Conservation (phyloP, 108 stramenopile species). For the Cyclotella cryptica region DNA sequence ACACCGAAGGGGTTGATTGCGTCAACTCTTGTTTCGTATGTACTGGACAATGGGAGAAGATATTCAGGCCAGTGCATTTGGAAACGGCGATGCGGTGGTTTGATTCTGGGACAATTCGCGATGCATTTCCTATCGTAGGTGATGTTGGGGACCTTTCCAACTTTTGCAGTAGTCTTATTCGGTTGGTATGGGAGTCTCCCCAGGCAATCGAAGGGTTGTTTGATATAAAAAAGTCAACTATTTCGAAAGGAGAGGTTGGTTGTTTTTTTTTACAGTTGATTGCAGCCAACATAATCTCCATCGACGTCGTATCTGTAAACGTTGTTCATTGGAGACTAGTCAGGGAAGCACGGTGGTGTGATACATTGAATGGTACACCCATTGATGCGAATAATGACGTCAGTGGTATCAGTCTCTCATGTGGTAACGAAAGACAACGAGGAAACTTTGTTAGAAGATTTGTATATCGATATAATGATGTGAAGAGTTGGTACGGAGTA, state of each 20-base stretch:
- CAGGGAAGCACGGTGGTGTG: not conserved
- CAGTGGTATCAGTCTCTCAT: too few species aligned
- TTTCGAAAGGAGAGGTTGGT: not conserved
- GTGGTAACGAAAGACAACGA: too few species aligned
- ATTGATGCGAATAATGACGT: too few species aligned
- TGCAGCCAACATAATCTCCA: not conserved
- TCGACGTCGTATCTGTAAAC: not conserved
- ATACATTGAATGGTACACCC: too few species aligned
- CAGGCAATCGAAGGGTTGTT: not conserved
- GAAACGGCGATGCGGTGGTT: not conserved
- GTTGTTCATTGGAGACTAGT: not conserved
- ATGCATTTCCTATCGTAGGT: not conserved
- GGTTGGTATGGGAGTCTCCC: not conserved
- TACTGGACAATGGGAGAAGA: not conserved
- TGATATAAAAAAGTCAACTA: not conserved
- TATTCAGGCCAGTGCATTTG: not conserved
- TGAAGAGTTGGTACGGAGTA: too few species aligned
- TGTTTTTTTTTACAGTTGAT: conserved; percentile 5
- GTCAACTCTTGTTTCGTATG: too few species aligned
- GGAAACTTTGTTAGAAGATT: too few species aligned
- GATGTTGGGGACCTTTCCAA: not conserved
- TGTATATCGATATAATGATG: too few species aligned
- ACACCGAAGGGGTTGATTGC: too few species aligned
- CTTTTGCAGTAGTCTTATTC: not conserved
- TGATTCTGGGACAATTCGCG: not conserved